Evolutionary conservation across 805 yeast genomes (phyloP).

Genomic region (Hanseniaspora valbyensis): DNA sequence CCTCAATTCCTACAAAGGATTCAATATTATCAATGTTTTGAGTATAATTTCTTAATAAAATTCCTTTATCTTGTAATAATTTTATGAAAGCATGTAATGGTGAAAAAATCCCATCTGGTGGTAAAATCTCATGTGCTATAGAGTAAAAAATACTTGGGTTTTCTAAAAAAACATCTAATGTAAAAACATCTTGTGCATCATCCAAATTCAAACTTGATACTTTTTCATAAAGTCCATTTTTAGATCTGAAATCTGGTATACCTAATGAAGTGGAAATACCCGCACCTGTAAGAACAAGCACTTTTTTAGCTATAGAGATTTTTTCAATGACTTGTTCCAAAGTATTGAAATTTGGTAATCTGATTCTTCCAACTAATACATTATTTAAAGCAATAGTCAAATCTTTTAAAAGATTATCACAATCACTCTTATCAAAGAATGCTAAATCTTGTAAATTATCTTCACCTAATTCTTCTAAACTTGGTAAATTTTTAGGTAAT

Average conservation of each 20-base stretch:
- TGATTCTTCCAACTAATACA: slow-evolving; percentile 45
- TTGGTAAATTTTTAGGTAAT: slow-evolving; percentile 15
- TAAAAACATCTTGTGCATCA: slow-evolving; percentile 89
- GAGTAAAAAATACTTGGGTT: slow-evolving; percentile 75
- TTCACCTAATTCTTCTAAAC: slow-evolving; percentile 7
- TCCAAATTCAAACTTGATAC: slow-evolving; percentile 56
- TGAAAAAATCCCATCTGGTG: slow-evolving; percentile 54
- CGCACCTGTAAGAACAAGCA: slow-evolving; percentile 80
- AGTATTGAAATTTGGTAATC: slow-evolving; percentile 44
- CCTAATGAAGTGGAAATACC: slow-evolving; percentile 86
- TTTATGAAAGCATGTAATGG: slow-evolving; percentile 76
- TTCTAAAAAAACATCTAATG: slow-evolving; percentile 53
- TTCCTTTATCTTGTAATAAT: slow-evolving; percentile 61
- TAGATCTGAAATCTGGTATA: slow-evolving; percentile 84
- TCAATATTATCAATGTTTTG: slow-evolving; percentile 86
- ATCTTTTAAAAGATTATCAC: slow-evolving; percentile 39
- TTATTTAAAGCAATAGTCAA: slow-evolving; percentile 56
- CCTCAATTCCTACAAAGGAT: slow-evolving; percentile 60
- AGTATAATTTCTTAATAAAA: slow-evolving; percentile 72
- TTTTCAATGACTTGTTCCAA: slow-evolving; percentile 48
- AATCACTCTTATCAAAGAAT: slow-evolving; percentile 35
- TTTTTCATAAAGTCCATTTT: slow-evolving; percentile 70
- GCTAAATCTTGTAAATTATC: slow-evolving; percentile 24
- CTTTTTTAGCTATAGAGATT: slow-evolving; percentile 44
- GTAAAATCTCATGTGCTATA: slow-evolving; percentile 76